Evolutionary conservation across 805 yeast species (phyloP).

Genomic region (Saccharomycopsis selenospora): DNA sequence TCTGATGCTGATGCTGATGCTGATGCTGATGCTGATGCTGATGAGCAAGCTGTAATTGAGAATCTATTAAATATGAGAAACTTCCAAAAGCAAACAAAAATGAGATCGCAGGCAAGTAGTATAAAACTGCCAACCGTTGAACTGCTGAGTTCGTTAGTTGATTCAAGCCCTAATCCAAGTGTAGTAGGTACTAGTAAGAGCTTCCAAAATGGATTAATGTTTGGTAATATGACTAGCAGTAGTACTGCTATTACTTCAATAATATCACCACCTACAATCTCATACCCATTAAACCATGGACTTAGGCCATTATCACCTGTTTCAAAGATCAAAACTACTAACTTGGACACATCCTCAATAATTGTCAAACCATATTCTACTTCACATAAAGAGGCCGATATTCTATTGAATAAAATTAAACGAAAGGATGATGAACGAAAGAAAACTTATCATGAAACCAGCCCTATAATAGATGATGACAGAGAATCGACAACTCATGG

Average conservation of each 20-base stretch:
- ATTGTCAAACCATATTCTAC: background rate
- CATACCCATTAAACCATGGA: background rate
- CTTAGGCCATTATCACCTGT: slow-evolving; percentile 1
- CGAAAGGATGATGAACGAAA: slow-evolving; percentile 2
- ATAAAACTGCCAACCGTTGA: too few species aligned
- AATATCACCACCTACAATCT: background rate
- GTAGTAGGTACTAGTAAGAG: background rate
- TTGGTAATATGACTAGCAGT: background rate
- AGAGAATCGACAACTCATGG: background rate
- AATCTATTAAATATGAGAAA: background rate
- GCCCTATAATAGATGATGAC: background rate
- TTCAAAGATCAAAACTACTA: background rate
- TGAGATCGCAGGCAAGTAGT: background rate
- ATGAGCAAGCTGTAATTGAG: slow-evolving; percentile 1
- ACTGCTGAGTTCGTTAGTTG: too few species aligned
- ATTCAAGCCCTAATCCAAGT: background rate
- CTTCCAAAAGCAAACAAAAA: background rate
- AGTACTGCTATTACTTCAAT: background rate
- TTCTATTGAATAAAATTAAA: background rate
- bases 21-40: too few species aligned
- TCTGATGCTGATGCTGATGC: too few species aligned
- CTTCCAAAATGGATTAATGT: background rate
- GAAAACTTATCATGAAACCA: background rate
- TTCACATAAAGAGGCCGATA: background rate
- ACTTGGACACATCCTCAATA: background rate